phyloP scores from a whole-genome alignment of 768 basidiomycete genomes.

The Lactifluus hygrophoroides region DNA sequence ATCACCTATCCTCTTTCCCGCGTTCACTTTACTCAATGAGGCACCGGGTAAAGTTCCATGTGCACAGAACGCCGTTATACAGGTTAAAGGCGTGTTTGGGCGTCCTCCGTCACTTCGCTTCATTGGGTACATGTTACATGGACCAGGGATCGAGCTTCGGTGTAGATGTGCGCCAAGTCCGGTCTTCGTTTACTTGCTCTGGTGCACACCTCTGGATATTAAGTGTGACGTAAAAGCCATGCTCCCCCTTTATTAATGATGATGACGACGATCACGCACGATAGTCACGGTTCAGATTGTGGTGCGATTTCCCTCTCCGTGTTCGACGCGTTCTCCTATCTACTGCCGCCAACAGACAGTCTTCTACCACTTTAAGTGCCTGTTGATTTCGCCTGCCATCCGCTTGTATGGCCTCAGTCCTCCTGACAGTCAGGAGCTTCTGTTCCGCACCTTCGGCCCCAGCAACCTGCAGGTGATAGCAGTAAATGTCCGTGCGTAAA shows the following conservation, averaged over 20 bases:
- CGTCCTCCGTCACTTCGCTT: conserved; percentile 5
- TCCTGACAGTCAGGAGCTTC: conserved; percentile 17
- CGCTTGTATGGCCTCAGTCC: conserved; percentile 1
- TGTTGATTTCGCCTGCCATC: conserved; percentile 2
- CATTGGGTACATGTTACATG: conserved; percentile 14
- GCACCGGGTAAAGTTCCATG: conserved; percentile 15
- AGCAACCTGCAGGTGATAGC: conserved; percentile 19
- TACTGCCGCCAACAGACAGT: conserved; percentile 8
- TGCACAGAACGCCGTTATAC: conserved; percentile 16
- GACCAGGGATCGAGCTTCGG: conserved; percentile 18
- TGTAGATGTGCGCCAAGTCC: conserved; percentile 19
- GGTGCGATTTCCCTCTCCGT: conserved; percentile 4
- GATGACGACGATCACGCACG: conserved; percentile 13
- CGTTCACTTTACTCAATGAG: conserved; percentile 17
- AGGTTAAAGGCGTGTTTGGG: conserved; percentile 17
- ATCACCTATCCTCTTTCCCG: conserved; percentile 9
- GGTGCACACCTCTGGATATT: conserved; percentile 7
- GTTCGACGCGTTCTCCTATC: conserved; percentile 13
- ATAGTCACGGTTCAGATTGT: conserved; percentile 1
- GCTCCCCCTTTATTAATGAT: conserved; percentile 12
- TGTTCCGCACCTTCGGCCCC: background rate
- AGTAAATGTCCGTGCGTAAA: conserved; percentile 16
- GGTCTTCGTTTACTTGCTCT: conserved; percentile 14
- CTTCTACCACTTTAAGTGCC: background rate
- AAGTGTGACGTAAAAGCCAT: conserved; percentile 19